These are phyloP conservation scores for Anthoceros angustus DNA, from an alignment of 225 moss, liverwort and hornwort species.

Conservation along the genomic window DNA sequence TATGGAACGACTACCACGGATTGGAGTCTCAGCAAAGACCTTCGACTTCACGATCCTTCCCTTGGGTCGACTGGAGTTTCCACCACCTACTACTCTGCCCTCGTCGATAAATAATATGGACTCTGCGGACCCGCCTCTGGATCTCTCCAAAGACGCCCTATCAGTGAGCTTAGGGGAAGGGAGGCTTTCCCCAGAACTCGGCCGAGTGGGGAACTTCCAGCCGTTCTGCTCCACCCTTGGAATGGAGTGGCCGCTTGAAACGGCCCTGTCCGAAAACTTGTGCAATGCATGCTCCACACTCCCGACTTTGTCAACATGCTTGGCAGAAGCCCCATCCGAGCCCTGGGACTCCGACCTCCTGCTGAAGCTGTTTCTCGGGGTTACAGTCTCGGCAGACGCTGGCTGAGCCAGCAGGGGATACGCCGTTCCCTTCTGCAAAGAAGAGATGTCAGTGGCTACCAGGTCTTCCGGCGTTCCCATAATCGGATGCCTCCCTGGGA, in stretches of 20 bases:
- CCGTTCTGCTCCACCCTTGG: conserved; percentile 6
- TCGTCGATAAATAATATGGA: conserved; percentile 5
- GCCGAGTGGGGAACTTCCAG: conserved; percentile 8
- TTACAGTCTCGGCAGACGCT: conserved; percentile 11
- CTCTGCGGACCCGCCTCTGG: conserved; percentile 12
- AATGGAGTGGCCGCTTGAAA: conserved; percentile 4
- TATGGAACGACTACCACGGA: conserved; percentile 26
- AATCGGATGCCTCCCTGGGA: conserved; percentile 35
- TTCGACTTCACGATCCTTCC: conserved; percentile 30
- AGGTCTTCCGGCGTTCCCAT: conserved; percentile 35
- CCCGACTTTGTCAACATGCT: conserved; percentile 25
- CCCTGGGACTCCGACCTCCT: conserved; percentile 21
- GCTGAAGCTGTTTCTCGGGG: conserved; percentile 15
- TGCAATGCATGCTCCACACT: conserved; percentile 6
- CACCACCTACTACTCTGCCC: conserved; percentile 8
- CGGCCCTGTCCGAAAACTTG: conserved; percentile 14
- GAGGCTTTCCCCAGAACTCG: neutral
- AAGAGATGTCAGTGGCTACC: conserved; percentile 22
- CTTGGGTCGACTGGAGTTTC: conserved; percentile 18
- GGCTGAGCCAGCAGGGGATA: conserved; percentile 14
- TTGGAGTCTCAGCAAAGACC: conserved; percentile 27
- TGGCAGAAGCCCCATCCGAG: conserved; percentile 26
- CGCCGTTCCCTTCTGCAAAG: conserved; percentile 18
- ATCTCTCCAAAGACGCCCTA: conserved; percentile 13
- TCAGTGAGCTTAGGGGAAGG: conserved; percentile 29